These are phyloP conservation scores for Pythium vanterpoolii DNA, from an alignment of 352 stramenopile genomes.

Conservation along the genomic window DNA sequence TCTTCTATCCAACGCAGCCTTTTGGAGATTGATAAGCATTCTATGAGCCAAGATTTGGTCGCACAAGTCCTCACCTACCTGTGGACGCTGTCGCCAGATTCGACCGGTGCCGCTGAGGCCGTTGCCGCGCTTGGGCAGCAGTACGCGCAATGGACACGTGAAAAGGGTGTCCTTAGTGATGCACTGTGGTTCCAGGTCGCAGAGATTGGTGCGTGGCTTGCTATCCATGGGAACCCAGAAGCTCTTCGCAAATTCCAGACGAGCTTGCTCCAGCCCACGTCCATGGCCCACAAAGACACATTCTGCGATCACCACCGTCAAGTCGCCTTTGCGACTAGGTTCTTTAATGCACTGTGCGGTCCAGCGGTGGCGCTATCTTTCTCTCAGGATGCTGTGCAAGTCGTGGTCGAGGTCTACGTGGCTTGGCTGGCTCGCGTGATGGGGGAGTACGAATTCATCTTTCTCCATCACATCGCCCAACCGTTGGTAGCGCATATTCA, in stretches of 20 bases:
- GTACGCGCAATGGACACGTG: conserved; percentile 1
- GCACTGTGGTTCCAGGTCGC: conserved; percentile 17
- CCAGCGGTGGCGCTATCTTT: not conserved
- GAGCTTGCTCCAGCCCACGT: not conserved
- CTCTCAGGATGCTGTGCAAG: not conserved
- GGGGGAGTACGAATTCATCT: conserved; percentile 15
- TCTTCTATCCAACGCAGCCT: conserved; percentile 5
- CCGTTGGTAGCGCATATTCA: conserved; percentile 10
- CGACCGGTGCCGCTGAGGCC: not conserved
- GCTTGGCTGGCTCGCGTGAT: conserved; percentile 1
- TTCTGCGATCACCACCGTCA: conserved; percentile 18
- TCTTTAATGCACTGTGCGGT: conserved; percentile 4
- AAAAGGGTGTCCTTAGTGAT: not conserved
- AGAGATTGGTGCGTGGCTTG: conserved; percentile 15
- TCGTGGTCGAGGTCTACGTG: conserved; percentile 4
- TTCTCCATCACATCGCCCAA: conserved; percentile 7
- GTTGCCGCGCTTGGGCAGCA: not conserved
- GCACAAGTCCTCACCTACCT: not conserved
- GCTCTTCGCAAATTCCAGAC: not conserved
- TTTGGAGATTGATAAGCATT: conserved; percentile 2
- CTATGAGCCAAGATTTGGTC: not conserved
- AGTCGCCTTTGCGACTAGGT: not conserved
- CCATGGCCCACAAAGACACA: not conserved
- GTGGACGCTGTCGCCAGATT: not conserved
- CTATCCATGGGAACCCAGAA: not conserved